Evolutionary conservation across 2,329 filamentous ascomycete species (phyloP).

Genomic region (Rutstroemia sp.): DNA sequence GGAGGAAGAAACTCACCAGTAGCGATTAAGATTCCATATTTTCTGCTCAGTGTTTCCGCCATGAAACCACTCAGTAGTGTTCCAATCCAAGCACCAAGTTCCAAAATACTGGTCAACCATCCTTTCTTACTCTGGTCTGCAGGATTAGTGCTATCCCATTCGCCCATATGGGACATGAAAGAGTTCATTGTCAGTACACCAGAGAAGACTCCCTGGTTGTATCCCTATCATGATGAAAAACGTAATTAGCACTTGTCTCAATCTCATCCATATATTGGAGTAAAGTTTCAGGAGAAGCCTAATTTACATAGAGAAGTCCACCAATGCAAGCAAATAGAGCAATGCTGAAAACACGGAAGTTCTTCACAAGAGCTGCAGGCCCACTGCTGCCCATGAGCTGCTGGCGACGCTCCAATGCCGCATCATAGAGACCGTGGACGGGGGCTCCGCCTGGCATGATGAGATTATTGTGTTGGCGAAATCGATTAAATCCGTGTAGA

Average conservation of each 20-base stretch:
- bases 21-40: constrained; percentile 61
- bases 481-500: no score
- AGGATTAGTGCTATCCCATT: constrained; percentile 40
- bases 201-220: constrained; percentile 73
- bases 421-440: constrained; percentile 38
- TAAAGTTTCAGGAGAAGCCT: no score
- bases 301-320: constrained; percentile 43
- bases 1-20: constrained; percentile 31
- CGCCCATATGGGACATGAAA: constrained; percentile 47
- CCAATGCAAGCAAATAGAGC: constrained; percentile 57
- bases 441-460: constrained; percentile 5
- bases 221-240: constrained; percentile 34
- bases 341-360: constrained; percentile 52
- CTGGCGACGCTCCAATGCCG: constrained; percentile 43
- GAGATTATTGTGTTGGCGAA: background rate
- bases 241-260: background rate
- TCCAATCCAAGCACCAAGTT: constrained; percentile 72
- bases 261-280: no score
- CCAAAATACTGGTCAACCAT: constrained; percentile 60
- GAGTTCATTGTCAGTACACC: constrained; percentile 54
- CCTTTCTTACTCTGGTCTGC: constrained; percentile 48
- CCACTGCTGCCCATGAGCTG: constrained; percentile 47
- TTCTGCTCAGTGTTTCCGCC: constrained; percentile 62
- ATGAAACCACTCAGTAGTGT: constrained; percentile 62
- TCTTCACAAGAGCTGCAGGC: constrained; percentile 47